These are phyloP conservation scores for Diaporthe batatas DNA, from an alignment of 2,329 filamentous ascomycete genomes.

Conservation along the genomic window DNA sequence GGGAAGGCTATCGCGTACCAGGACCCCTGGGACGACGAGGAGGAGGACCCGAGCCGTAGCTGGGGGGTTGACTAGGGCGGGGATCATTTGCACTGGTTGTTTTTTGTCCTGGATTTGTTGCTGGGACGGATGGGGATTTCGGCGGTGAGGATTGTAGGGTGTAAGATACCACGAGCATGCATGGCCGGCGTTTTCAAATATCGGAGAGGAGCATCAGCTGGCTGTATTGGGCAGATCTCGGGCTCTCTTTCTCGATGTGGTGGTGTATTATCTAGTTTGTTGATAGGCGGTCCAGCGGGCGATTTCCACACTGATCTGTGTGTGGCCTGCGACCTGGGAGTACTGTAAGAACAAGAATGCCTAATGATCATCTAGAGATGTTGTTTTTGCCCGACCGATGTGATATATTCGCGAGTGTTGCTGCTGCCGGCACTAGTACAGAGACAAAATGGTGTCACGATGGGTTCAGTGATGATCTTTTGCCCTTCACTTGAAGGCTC, in stretches of 20 bases:
- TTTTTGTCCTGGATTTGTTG: not conserved
- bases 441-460: too few species aligned
- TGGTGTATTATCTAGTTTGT: not conserved
- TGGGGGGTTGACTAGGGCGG: constrained; percentile 52
- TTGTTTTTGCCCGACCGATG: not conserved
- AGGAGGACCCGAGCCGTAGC: constrained; percentile 48
- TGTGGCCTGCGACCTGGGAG: not conserved
- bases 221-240: not conserved
- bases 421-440: too few species aligned
- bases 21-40: constrained; percentile 43
- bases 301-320: not conserved
- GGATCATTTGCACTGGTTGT: not conserved
- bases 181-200: constrained; percentile 10
- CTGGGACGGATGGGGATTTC: not conserved
- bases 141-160: too few species aligned
- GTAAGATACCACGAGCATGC: constrained; percentile 18
- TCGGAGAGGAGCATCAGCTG: not conserved
- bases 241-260: not conserved
- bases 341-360: not conserved
- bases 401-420: not conserved
- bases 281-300: not conserved
- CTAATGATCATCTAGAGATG: not conserved
- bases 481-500: not conserved
- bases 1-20: constrained; percentile 37
- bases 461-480: too few species aligned